A percentile compares a stretch with the other conserved stretches of the same genome.
These are phyloP conservation scores for Dictyostelium intermedium DNA, from an alignment of 78 protist species.

Conservation along the genomic window DNA sequence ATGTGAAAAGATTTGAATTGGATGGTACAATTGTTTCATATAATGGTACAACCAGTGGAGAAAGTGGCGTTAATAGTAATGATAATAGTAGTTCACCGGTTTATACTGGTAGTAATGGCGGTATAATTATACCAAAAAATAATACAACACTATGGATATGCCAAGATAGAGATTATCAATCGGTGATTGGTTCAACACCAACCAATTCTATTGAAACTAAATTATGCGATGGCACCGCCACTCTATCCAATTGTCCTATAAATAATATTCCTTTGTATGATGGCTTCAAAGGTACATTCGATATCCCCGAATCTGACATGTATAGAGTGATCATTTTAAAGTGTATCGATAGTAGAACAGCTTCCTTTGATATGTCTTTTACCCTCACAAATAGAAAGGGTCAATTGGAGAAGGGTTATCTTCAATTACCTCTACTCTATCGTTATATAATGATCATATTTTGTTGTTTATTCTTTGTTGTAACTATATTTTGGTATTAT, in stretches of 20 bases:
- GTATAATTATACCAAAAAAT: background rate
- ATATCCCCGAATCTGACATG: background rate
- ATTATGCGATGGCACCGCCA: background rate
- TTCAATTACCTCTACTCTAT: constrained; percentile 46
- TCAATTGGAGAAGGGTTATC: constrained; percentile 29
- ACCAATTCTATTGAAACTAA: constrained; percentile 35
- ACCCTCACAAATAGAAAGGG: constrained; percentile 26
- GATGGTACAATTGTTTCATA: background rate
- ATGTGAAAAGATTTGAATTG: background rate
- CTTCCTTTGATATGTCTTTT: background rate
- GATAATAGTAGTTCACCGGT: background rate
- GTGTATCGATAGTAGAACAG: background rate
- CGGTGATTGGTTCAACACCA: constrained; percentile 49
- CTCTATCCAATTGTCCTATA: constrained; percentile 11
- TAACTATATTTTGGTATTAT: background rate
- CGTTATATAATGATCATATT: background rate
- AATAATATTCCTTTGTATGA: background rate
- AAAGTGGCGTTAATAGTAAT: background rate
- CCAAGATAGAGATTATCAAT: constrained; percentile 37
- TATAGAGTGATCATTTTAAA: constrained; percentile 49
- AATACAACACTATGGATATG: constrained; percentile 40
- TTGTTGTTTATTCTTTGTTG: background rate
- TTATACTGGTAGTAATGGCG: background rate
- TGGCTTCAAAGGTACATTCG: background rate
- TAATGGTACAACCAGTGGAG: background rate